Conservation (phyloP, 768 basidiomycete species). For the Pisolithus tinctorius region DNA sequence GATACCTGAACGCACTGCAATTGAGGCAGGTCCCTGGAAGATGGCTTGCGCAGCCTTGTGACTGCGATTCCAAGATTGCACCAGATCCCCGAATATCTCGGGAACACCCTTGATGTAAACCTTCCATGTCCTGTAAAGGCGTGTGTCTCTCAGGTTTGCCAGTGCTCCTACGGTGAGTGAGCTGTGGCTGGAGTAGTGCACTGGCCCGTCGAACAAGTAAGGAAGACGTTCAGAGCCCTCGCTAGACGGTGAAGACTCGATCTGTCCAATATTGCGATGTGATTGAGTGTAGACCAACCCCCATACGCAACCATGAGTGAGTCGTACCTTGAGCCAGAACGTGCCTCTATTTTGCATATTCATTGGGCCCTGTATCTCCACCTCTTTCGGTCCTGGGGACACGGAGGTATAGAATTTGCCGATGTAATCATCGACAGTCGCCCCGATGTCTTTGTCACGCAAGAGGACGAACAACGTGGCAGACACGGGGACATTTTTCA, state of each 20-base stretch:
- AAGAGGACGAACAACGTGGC: constrained; percentile 56
- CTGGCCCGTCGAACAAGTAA: constrained; percentile 69
- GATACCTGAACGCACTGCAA: constrained; percentile 62
- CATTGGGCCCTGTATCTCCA: constrained; percentile 49
- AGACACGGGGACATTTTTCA: constrained; percentile 66
- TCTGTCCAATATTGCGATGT: constrained; percentile 31
- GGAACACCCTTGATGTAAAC: constrained; percentile 54
- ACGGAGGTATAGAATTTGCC: constrained; percentile 55
- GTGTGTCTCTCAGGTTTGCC: constrained; percentile 52
- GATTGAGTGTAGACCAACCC: constrained; percentile 1
- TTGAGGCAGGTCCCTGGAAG: constrained; percentile 52
- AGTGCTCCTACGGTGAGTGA: constrained; percentile 64
- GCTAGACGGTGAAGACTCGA: constrained; percentile 46
- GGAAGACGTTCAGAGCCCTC: constrained; percentile 34
- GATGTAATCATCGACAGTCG: constrained; percentile 53
- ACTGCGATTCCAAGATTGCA: constrained; percentile 60
- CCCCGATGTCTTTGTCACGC: constrained; percentile 61
- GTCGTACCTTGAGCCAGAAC: constrained; percentile 59
- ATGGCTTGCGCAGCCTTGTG: constrained; percentile 71
- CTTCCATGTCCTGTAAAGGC: constrained; percentile 79
- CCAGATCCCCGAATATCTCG: constrained; percentile 49
- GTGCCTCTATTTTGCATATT: constrained; percentile 47
- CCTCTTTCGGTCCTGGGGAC: constrained; percentile 53
- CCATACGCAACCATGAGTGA: not conserved
- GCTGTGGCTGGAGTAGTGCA: constrained; percentile 63